Conservation (phyloP, 2,329 filamentous ascomycete genomes). For the Nigrospora sphaerica region DNA sequence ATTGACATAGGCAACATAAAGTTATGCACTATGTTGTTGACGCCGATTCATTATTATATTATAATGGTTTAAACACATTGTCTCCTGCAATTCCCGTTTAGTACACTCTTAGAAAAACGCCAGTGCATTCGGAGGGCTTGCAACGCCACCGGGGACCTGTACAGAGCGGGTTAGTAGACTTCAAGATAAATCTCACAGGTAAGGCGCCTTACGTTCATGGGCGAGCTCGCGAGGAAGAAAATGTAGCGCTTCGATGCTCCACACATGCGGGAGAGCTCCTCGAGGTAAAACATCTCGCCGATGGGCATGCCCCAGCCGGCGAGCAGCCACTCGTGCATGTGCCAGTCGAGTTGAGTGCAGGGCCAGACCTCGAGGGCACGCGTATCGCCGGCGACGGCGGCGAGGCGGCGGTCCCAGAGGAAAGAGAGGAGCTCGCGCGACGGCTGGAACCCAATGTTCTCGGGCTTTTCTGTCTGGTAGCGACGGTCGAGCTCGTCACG, state of each 20-base stretch:
- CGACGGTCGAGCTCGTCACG: conserved; percentile 8
- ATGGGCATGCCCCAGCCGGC: conserved; percentile 14
- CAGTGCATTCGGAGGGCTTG: too few relatives aligned
- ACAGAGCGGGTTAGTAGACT: too few relatives aligned
- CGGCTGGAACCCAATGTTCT: conserved; percentile 28
- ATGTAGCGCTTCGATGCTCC: conserved; percentile 1
- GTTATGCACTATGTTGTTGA: too few relatives aligned
- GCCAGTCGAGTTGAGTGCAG: conserved; percentile 11
- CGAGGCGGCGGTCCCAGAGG: conserved; percentile 33
- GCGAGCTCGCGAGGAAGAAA: conserved; percentile 10
- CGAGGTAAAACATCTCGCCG: conserved; percentile 12
- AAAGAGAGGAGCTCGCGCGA: conserved; percentile 25
- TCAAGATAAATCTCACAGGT: too few relatives aligned
- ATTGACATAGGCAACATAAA: too few relatives aligned
- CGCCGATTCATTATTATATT: too few relatives aligned
- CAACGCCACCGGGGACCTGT: too few relatives aligned
- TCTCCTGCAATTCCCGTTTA: too few relatives aligned
- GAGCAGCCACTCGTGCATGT: conserved; percentile 12
- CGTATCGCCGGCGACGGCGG: conserved; percentile 32
- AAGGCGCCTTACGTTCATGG: conserved; percentile 12
- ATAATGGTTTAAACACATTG: too few relatives aligned
- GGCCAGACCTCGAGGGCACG: conserved; percentile 33
- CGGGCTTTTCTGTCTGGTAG: conserved; percentile 6
- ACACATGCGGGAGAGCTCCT: conserved; percentile 6
- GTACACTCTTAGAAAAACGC: too few relatives aligned